A percentile compares a stretch with the other conserved stretches of the same genome.
Conservation (phyloP, 495 filamentous ascomycete species). For the Trichoderma orchidacearum region DNA sequence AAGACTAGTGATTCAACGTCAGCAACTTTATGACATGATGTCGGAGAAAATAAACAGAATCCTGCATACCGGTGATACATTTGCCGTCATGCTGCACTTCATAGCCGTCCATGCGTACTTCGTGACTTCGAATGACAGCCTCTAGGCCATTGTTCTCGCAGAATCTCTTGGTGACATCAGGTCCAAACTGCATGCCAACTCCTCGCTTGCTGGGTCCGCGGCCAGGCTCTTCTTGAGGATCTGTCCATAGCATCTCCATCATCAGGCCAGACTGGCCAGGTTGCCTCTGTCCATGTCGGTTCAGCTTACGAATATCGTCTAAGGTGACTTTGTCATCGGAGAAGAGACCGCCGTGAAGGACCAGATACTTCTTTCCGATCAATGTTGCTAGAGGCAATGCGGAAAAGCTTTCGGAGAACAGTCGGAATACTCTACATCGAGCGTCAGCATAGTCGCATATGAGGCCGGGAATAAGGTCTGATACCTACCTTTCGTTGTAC, state of each 20-base stretch:
- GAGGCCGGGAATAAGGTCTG: slow-evolving; percentile 4
- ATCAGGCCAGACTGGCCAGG: slow-evolving; percentile 93
- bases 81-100: slow-evolving; percentile 93
- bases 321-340: slow-evolving; percentile 89
- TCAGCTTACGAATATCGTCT: slow-evolving; percentile 84
- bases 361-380: slow-evolving; percentile 82
- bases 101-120: slow-evolving; percentile 95
- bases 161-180: slow-evolving; percentile 93
- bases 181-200: slow-evolving; percentile 91
- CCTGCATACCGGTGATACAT: slow-evolving; percentile 71
- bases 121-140: slow-evolving; percentile 91
- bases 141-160: slow-evolving; percentile 91
- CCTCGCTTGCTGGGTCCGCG: slow-evolving; percentile 92
- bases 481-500: slow-evolving; percentile 65
- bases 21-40: not conserved
- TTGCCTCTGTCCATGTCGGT: slow-evolving; percentile 84
- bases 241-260: slow-evolving; percentile 99
- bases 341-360: slow-evolving; percentile 92
- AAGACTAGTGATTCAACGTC: slow-evolving; percentile 48
- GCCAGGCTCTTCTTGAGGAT: slow-evolving; percentile 75
- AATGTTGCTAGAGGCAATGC: slow-evolving; percentile 86
- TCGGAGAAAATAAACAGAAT: not conserved
- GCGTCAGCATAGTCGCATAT: not conserved
- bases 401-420: slow-evolving; percentile 97
- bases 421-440: slow-evolving; percentile 57